Evolutionary conservation across 139 green algal genomes (phyloP).

Genomic region (Chlamydomonas sp.): DNA sequence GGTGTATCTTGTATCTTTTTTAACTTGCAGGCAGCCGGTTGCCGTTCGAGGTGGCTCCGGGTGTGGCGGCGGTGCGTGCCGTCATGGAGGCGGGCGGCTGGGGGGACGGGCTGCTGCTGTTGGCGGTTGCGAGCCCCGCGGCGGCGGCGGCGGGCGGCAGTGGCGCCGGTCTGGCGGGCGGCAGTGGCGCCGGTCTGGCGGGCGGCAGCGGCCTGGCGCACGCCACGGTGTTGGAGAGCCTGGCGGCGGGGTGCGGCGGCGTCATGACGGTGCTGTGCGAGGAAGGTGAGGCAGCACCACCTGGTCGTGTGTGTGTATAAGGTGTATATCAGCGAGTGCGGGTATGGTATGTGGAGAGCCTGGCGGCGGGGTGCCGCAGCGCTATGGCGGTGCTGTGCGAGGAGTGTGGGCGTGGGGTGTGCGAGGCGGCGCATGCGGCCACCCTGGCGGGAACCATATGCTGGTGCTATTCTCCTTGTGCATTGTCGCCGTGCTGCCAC

Average conservation of each 20-base stretch:
- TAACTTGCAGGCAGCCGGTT: neutral
- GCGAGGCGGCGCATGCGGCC: no score
- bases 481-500: no score
- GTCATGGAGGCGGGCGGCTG: conserved; percentile 23
- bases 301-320: no score
- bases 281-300: conserved; percentile 1
- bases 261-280: conserved; percentile 18
- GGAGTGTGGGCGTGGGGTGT: no score
- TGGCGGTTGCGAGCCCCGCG: neutral
- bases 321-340: no score
- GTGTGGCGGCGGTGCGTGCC: conserved; percentile 12
- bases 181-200: neutral
- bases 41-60: neutral
- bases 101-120: neutral
- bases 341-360: no score
- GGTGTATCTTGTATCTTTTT: neutral
- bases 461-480: no score
- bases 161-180: neutral
- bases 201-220: conserved; percentile 5
- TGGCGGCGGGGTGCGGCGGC: conserved; percentile 11
- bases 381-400: no score
- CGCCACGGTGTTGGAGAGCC: conserved; percentile 26
- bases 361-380: neutral
- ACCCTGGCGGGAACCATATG: no score
- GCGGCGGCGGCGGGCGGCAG: neutral